Evolutionary conservation across 352 stramenopile species (phyloP), one percentile per base, ranked within the genome.

Genomic region (Phytophthora citrophthora): DNA sequence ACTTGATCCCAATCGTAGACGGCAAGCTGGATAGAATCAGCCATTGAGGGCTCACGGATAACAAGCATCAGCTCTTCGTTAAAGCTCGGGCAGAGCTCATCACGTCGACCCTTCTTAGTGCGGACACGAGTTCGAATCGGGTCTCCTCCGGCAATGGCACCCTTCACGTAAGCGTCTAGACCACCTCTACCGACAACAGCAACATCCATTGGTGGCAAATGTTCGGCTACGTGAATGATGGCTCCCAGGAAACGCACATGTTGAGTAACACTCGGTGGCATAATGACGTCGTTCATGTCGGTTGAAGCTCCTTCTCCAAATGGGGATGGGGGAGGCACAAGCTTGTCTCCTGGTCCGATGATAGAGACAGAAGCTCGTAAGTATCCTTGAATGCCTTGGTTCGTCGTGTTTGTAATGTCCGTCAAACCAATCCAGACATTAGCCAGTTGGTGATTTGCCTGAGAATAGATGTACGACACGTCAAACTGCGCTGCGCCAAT

Each of bases 401-500:
- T 95, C 26, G 81, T 72, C 1, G 82, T 89, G 56, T 88, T 90
- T 12, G 78, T 66, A 20, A 88, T 89, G 61, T 97, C 90, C 13
- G 94, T 94, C 7, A 98, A 60, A 41, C 88, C 88, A 29, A 98
- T 88, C 93, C 93, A 98, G 32, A 95, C 81, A 43, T 95, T 93
- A 24, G 91, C 83, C 15, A 97, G 72, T 58, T 97, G 88, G 54
- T 98, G 91, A 55, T 97, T 93, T 16, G 77, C 60, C 55, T 89
- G 79, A 4, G 88, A 93, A 68, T 97, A 94, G 44, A 95, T 76
- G 73, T 94, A 95, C 45, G 88, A 93, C 16, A 92, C 68, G 34
- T 97, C 91, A 52, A 97, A 94, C 45, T 91, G 85, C 12, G 88
- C 88, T 2, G 74, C 81, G 39, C 92, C 92, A 51, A 98, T 97